Percentiles rank a stretch among this genome's conserved stretches.
These are phyloP conservation scores for Talaromyces stipitatus DNA, from an alignment of 495 filamentous ascomycete species.

Conservation along the genomic window DNA sequence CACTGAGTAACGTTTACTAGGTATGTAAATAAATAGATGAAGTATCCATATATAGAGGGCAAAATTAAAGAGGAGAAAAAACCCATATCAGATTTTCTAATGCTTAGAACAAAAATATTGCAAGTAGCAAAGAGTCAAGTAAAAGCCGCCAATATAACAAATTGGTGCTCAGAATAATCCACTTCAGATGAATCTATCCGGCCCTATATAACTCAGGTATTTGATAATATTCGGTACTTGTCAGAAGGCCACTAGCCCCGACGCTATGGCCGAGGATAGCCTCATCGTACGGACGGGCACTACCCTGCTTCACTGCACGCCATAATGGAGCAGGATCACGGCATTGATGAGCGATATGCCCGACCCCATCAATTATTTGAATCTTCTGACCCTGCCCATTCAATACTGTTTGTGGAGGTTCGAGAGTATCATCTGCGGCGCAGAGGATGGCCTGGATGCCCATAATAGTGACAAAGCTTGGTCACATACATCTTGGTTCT, in stretches of 20 bases:
- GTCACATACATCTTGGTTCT: too few relatives aligned
- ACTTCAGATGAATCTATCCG: too few relatives aligned
- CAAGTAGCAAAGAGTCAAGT: too few relatives aligned
- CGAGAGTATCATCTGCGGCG: conserved; percentile 17
- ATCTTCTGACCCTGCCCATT: conserved; percentile 7
- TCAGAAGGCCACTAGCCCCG: neutral
- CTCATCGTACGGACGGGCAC: neutral
- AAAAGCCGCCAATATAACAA: too few relatives aligned
- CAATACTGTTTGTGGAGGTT: conserved; percentile 20
- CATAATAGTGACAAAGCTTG: neutral
- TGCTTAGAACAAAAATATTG: too few relatives aligned
- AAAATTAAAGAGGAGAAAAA: too few relatives aligned
- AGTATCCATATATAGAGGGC: too few relatives aligned
- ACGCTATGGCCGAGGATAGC: neutral
- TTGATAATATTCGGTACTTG: neutral
- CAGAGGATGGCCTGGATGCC: conserved; percentile 12
- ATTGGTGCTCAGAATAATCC: too few relatives aligned
- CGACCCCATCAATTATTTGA: conserved; percentile 11
- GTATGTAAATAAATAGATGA: too few relatives aligned
- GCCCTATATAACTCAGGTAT: neutral
- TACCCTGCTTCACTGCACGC: neutral
- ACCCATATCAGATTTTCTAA: too few relatives aligned
- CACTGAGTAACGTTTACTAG: too few relatives aligned
- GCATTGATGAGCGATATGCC: conserved; percentile 12
- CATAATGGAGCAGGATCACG: conserved; percentile 5